These are phyloP conservation scores for Solanum pimpinellifolium DNA, from an alignment of 257 asterid genomes.

Conservation along the genomic window DNA sequence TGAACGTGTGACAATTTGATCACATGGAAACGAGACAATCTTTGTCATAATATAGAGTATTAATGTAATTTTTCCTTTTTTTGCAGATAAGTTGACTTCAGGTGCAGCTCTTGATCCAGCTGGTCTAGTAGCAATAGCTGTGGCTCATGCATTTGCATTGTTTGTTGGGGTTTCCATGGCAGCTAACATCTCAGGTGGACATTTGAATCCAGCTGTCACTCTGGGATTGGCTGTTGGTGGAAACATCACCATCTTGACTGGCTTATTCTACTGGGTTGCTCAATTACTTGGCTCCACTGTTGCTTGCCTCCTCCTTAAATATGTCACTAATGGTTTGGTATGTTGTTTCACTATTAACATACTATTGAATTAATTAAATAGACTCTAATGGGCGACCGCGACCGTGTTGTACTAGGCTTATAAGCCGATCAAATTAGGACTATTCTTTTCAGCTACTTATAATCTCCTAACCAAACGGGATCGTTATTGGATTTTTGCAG, in stretches of 20 bases:
- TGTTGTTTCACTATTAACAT: neutral
- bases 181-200: slow-evolving; percentile 75
- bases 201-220: slow-evolving; percentile 74
- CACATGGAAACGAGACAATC: neutral
- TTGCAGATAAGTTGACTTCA: slow-evolving; percentile 34
- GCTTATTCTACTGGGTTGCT: slow-evolving; percentile 64
- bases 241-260: slow-evolving; percentile 57
- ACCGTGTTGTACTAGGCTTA: neutral
- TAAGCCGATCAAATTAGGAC: neutral
- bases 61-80: neutral
- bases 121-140: slow-evolving; percentile 60
- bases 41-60: neutral
- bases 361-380: neutral
- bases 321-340: slow-evolving; percentile 58
- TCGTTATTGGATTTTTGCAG: slow-evolving; percentile 15
- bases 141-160: slow-evolving; percentile 68
- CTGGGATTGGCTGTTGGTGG: slow-evolving; percentile 74
- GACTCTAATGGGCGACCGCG: neutral
- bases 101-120: slow-evolving; percentile 48
- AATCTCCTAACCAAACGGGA: neutral
- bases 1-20: neutral
- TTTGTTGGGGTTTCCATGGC: slow-evolving; percentile 73
- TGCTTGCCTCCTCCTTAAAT: slow-evolving; percentile 51
- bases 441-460: rapidly evolving
- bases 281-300: slow-evolving; percentile 56